These are phyloP conservation scores for Cladosporium velox DNA, from an alignment of 2,329 filamentous ascomycete species.

Conservation along the genomic window DNA sequence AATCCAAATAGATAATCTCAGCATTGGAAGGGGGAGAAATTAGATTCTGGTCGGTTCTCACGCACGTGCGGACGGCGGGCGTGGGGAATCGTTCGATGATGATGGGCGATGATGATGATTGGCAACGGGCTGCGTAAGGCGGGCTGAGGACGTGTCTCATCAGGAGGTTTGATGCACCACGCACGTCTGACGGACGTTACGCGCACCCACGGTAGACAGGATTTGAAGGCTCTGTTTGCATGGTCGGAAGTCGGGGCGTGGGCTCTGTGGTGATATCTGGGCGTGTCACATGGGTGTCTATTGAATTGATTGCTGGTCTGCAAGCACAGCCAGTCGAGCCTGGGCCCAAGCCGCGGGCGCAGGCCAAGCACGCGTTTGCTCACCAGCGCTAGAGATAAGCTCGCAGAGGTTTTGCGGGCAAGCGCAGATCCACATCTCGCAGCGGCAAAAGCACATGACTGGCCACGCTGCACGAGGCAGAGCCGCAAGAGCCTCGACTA, in stretches of 20 bases:
- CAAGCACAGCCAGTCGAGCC: background rate
- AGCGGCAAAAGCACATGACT: background rate
- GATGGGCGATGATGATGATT: background rate
- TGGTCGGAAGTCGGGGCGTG: background rate
- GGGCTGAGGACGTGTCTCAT: background rate
- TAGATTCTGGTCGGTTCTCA: background rate
- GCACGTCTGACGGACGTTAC: background rate
- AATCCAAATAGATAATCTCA: background rate
- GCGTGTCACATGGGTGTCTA: background rate
- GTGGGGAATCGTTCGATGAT: constrained; percentile 12
- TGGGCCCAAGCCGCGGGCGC: background rate
- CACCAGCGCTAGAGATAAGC: constrained; percentile 6
- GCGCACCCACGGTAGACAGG: background rate
- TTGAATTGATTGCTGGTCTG: background rate
- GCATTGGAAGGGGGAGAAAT: constrained; percentile 1
- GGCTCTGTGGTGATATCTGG: background rate
- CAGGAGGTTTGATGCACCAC: background rate
- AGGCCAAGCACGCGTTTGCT: background rate
- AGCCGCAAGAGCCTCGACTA: background rate
- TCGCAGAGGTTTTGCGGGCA: background rate
- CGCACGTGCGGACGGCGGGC: constrained; percentile 4
- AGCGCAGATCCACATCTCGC: background rate
- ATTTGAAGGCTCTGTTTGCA: background rate
- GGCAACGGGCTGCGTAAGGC: background rate
- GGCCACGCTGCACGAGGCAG: constrained; percentile 1